Conservation (phyloP, 2,329 filamentous ascomycete genomes). For the Penicillium sp. region DNA sequence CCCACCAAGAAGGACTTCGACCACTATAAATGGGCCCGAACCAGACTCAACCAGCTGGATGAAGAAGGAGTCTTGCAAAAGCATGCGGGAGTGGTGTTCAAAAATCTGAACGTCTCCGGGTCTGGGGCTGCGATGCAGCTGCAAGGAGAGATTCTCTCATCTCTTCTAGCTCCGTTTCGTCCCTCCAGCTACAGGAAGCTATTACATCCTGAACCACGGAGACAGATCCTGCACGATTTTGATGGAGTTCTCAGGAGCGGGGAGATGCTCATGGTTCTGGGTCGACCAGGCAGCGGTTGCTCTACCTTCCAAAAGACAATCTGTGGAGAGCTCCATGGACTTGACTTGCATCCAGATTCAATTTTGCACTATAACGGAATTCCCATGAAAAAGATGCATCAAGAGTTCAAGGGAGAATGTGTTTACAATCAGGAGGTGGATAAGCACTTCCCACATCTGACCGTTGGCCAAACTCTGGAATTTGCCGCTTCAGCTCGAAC, state of each 20-base stretch:
- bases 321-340: conserved; percentile 77
- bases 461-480: conserved; percentile 58
- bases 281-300: conserved; percentile 56
- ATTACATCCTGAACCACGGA: conserved; percentile 51
- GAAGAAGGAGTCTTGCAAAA: no score
- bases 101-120: no score
- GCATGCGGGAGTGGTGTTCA: no score
- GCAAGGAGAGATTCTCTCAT: not conserved
- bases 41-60: no score
- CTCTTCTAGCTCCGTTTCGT: conserved; percentile 59
- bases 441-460: conserved; percentile 59
- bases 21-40: no score
- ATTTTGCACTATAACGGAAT: conserved; percentile 76
- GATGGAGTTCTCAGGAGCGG: conserved; percentile 56
- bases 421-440: conserved; percentile 47
- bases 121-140: no score
- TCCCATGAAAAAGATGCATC: conserved; percentile 72
- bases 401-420: conserved; percentile 49
- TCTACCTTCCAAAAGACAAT: conserved; percentile 84
- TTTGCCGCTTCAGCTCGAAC: conserved; percentile 56
- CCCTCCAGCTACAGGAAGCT: conserved; percentile 50
- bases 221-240: conserved; percentile 58
- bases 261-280: conserved; percentile 47
- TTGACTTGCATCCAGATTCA: conserved; percentile 68
- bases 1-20: no score